Conservation (phyloP, 441 rosid species). For the Pelargonium citronellum region DNA sequence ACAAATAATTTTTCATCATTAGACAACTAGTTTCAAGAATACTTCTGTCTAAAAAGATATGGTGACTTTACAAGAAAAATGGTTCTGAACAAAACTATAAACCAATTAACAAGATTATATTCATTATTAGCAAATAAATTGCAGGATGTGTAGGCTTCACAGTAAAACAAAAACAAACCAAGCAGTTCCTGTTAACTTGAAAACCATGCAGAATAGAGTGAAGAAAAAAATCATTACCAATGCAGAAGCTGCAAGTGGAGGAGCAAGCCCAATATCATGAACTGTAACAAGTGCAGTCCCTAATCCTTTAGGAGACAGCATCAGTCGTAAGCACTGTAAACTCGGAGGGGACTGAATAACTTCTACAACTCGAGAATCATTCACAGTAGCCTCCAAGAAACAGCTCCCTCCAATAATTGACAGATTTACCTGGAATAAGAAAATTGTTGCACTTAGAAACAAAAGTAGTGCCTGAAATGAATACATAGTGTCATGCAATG, state of each 20-base stretch:
- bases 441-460: background rate
- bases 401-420: conserved; percentile 94
- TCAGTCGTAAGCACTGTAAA: conserved; percentile 71
- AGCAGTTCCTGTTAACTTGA: background rate
- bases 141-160: conserved; percentile 3
- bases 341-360: conserved; percentile 59
- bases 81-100: background rate
- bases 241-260: conserved; percentile 70
- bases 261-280: conserved; percentile 76
- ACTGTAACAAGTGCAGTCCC: conserved; percentile 77
- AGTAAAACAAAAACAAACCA: background rate
- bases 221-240: conserved; percentile 40
- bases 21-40: conserved; percentile 12
- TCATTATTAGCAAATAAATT: background rate
- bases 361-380: conserved; percentile 78
- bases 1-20: background rate
- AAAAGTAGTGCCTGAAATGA: background rate
- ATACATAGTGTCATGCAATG: background rate
- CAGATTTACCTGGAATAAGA: conserved; percentile 57
- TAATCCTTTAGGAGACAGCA: conserved; percentile 69
- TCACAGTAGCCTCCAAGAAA: conserved; percentile 71
- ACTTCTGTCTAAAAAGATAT: background rate
- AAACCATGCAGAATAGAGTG: background rate
- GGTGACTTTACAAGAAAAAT: background rate
- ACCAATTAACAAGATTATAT: background rate